Percentiles rank a stretch among this genome's conserved stretches.
phyloP scores from a whole-genome alignment of 2,329 filamentous ascomycete genomes.

The Dothideomycetes sp. region DNA sequence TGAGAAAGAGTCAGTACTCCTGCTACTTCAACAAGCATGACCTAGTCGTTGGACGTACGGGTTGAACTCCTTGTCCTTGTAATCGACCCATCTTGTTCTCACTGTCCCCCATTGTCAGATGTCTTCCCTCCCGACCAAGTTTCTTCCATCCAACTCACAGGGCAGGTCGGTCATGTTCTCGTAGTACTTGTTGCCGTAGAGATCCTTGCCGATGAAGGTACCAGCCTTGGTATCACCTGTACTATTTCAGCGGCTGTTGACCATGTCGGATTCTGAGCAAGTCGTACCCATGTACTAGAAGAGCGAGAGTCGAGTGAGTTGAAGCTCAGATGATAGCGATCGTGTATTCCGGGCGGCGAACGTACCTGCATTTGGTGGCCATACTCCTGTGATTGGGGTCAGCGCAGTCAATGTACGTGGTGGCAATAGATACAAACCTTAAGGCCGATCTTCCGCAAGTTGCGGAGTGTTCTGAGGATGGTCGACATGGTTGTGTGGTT shows the following conservation, averaged over 20 bases:
- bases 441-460: conserved; percentile 77
- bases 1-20: conserved; percentile 13
- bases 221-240: conserved; percentile 94
- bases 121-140: conserved; percentile 4
- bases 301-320: conserved; percentile 17
- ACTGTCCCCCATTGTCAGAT: conserved; percentile 43
- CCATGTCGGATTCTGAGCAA: conserved; percentile 9
- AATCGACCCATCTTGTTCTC: conserved; percentile 95
- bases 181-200: conserved; percentile 94
- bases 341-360: conserved; percentile 23
- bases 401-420: conserved; percentile 18
- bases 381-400: conserved; percentile 59
- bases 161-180: conserved; percentile 95
- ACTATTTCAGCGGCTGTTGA: conserved; percentile 22
- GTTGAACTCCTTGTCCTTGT: conserved; percentile 78
- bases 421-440: conserved; percentile 50
- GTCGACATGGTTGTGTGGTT: conserved; percentile 71
- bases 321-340: no score
- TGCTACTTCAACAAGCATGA: background rate
- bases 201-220: conserved; percentile 72
- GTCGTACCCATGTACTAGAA: conserved; percentile 29
- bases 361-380: conserved; percentile 87
- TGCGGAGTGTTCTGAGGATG: conserved; percentile 72
- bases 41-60: conserved; percentile 42
- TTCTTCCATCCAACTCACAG: conserved; percentile 44